Evolutionary conservation across 139 green algal species (phyloP).

Genomic region (Desmodesmus armatus): DNA sequence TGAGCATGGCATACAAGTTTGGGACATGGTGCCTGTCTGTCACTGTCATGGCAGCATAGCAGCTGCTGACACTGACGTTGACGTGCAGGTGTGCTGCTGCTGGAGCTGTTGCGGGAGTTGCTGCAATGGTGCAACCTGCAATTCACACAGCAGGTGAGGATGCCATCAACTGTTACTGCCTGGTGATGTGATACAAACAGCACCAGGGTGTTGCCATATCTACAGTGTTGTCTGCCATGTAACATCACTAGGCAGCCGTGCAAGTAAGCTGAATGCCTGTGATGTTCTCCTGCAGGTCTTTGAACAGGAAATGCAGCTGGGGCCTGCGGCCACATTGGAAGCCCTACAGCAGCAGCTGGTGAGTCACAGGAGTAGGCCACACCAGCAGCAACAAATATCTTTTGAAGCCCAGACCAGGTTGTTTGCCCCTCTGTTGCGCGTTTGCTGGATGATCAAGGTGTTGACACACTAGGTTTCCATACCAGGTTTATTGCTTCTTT

Average conservation of each 20-base stretch:
- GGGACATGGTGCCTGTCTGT: background rate
- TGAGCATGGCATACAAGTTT: too few relatives aligned
- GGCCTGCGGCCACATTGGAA: background rate
- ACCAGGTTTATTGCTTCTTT: background rate
- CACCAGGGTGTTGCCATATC: background rate
- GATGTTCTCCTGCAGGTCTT: conserved; percentile 16
- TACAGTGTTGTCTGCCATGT: background rate
- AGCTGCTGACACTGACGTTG: too few relatives aligned
- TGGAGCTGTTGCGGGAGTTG: conserved; percentile 56
- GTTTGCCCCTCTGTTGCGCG: too few relatives aligned
- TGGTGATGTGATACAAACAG: background rate
- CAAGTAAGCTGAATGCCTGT: background rate
- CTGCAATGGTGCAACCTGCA: conserved; percentile 54
- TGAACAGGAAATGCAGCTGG: conserved; percentile 46
- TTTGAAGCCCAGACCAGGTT: background rate
- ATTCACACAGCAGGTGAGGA: conserved; percentile 53
- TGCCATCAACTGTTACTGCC: background rate
- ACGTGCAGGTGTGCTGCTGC: conserved; percentile 41
- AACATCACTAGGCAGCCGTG: background rate
- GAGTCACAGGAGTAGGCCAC: background rate
- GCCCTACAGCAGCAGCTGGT: conserved; percentile 32
- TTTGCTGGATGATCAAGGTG: background rate
- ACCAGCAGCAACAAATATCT: background rate
- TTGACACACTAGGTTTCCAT: background rate
- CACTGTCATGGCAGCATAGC: background rate